These are phyloP conservation scores for Viola odorata DNA, from an alignment of 345 rosid species.

Conservation along the genomic window DNA sequence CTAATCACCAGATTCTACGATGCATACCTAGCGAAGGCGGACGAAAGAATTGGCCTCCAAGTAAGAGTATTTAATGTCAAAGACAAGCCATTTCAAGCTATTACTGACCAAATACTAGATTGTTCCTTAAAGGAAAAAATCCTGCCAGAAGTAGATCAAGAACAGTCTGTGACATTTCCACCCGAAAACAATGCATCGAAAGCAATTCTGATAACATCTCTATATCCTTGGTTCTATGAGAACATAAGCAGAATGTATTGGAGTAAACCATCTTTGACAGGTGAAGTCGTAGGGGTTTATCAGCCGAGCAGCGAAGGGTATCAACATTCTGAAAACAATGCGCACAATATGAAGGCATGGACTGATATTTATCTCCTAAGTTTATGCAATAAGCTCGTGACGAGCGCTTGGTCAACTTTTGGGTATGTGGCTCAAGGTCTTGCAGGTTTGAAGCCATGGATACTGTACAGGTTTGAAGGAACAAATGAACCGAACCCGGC, in stretches of 20 bases:
- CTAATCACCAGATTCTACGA: conserved; percentile 17
- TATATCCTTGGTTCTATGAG: neutral
- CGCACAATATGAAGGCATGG: conserved; percentile 25
- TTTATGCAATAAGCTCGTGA: conserved; percentile 20
- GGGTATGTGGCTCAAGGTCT: conserved; percentile 26
- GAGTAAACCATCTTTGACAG: conserved; percentile 8
- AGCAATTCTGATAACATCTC: conserved; percentile 11
- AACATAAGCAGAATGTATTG: conserved; percentile 5
- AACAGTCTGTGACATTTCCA: neutral
- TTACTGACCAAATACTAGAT: conserved; percentile 13
- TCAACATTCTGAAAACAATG: conserved; percentile 12
- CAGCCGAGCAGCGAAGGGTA: conserved; percentile 22
- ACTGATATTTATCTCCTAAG: conserved; percentile 26
- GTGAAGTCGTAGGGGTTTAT: conserved; percentile 13
- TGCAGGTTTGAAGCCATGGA: conserved; percentile 16
- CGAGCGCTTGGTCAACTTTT: conserved; percentile 22
- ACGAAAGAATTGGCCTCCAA: conserved; percentile 19
- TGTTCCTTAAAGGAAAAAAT: conserved; percentile 9
- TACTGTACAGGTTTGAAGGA: neutral
- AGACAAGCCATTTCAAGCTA: neutral
- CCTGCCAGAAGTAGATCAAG: neutral
- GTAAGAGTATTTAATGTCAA: conserved; percentile 9
- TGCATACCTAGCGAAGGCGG: conserved; percentile 12
- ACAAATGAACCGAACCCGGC: conserved; percentile 7
- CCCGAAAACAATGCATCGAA: neutral